These are phyloP conservation scores for Cucurbita pepo DNA, from an alignment of 306 rosid genomes.

Conservation along the genomic window DNA sequence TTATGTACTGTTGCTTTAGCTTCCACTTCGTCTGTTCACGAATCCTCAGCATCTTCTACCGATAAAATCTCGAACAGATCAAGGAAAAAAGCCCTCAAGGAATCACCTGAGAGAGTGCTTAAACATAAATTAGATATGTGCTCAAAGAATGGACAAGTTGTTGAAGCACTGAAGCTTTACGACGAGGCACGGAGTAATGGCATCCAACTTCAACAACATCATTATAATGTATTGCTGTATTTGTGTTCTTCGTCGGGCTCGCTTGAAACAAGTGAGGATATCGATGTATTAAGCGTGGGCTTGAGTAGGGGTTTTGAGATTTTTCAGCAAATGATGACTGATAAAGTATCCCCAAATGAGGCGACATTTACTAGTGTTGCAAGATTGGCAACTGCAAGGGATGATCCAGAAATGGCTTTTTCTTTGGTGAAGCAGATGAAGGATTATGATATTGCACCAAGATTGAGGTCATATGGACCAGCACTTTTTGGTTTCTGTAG, in stretches of 20 bases:
- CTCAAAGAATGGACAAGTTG: conserved; percentile 34
- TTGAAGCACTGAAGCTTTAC: conserved; percentile 53
- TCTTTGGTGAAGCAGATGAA: conserved; percentile 64
- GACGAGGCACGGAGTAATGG: conserved; percentile 43
- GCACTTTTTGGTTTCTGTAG: conserved; percentile 65
- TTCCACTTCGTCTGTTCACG: conserved; percentile 5
- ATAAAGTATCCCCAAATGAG: conserved; percentile 50
- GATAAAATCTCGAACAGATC: conserved; percentile 16
- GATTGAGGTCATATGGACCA: conserved; percentile 77
- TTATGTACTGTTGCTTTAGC: conserved; percentile 18
- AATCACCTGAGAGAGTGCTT: conserved; percentile 44
- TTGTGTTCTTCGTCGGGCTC: conserved; percentile 30
- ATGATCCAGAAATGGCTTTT: conserved; percentile 79
- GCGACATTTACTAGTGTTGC: conserved; percentile 75
- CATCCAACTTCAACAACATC: conserved; percentile 26
- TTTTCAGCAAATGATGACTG: conserved; percentile 46
- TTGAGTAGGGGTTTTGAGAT: conserved; percentile 66
- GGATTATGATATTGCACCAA: conserved; percentile 34
- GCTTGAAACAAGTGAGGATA: conserved; percentile 15
- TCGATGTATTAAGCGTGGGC: conserved; percentile 4
- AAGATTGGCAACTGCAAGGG: conserved; percentile 55
- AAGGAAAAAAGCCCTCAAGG: conserved; percentile 23
- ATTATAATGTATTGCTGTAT: conserved; percentile 51
- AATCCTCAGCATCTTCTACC: conserved; percentile 3
- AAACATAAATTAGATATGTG: conserved; percentile 29